Percentiles rank a stretch among this genome's conserved stretches.
These are phyloP conservation scores for Hericium alpestre DNA, from an alignment of 768 basidiomycete species.

Conservation along the genomic window DNA sequence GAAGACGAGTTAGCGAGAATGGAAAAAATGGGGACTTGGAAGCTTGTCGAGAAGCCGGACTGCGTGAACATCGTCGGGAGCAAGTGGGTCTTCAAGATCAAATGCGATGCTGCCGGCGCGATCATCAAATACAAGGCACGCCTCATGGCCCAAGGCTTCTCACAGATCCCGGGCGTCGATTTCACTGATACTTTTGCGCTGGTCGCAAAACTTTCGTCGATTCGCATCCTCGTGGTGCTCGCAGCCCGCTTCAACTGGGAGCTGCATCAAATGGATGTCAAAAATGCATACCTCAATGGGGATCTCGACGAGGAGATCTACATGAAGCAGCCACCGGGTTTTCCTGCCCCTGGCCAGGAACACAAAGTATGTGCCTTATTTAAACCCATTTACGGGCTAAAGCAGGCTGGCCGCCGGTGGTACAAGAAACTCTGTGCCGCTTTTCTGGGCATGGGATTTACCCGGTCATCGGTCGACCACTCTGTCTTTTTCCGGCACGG, in stretches of 20 bases:
- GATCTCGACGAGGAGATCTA: constrained; percentile 29
- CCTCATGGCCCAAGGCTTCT: constrained; percentile 26
- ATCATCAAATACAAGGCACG: constrained; percentile 22
- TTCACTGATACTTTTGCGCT: constrained; percentile 20
- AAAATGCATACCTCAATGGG: constrained; percentile 29
- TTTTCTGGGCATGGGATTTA: background rate
- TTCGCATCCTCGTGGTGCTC: constrained; percentile 20
- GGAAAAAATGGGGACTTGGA: background rate
- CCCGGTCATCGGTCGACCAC: background rate
- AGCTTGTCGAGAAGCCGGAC: background rate
- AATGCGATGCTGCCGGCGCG: constrained; percentile 19
- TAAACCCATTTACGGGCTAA: constrained; percentile 27
- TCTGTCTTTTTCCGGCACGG: background rate
- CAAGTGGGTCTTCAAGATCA: constrained; percentile 23
- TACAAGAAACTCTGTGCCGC: constrained; percentile 12
- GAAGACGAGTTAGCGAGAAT: no score
- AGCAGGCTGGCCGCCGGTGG: constrained; percentile 26
- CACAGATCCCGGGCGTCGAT: constrained; percentile 23
- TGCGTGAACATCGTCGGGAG: constrained; percentile 1
- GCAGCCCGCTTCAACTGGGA: constrained; percentile 26
- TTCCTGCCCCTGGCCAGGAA: background rate
- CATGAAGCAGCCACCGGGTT: constrained; percentile 30
- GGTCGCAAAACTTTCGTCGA: constrained; percentile 7
- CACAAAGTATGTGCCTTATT: constrained; percentile 14
- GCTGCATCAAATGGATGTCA: constrained; percentile 32